phyloP scores from a whole-genome alignment of 2,329 filamentous ascomycete genomes.

The Lasiodiplodia hormozganensis region DNA sequence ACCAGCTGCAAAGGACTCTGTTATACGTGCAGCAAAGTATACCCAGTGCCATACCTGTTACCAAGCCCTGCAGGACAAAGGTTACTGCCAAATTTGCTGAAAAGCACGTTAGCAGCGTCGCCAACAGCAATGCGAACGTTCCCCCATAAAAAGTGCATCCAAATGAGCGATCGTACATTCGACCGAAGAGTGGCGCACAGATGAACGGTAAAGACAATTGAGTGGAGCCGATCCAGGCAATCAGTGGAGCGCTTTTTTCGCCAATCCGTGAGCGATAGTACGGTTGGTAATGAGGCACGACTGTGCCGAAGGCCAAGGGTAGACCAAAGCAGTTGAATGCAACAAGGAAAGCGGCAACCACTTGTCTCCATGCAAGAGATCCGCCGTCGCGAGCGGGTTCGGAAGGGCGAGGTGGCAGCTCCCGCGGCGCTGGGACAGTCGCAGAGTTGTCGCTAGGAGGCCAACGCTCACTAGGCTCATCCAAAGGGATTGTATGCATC shows the following conservation, averaged over 20 bases:
- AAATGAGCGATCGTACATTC: constrained; percentile 42
- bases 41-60: constrained; percentile 43
- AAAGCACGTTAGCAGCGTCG: constrained; percentile 35
- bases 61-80: constrained; percentile 43
- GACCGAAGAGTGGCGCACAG: constrained; percentile 40
- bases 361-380: not conserved
- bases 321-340: constrained; percentile 41
- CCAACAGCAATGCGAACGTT: constrained; percentile 37
- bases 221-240: constrained; percentile 47
- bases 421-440: not conserved
- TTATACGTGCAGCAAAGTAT: constrained; percentile 41
- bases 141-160: constrained; percentile 40
- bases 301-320: constrained; percentile 41
- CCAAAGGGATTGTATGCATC: too few species aligned
- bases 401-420: not conserved
- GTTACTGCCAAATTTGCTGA: constrained; percentile 37
- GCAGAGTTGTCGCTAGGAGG: not conserved
- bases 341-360: not conserved
- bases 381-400: constrained; percentile 9
- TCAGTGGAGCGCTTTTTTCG: constrained; percentile 34
- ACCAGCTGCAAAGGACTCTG: constrained; percentile 44
- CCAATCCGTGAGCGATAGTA: constrained; percentile 39
- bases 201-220: constrained; percentile 45
- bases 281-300: constrained; percentile 35
- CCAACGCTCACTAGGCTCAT: not conserved